Percentiles rank a stretch among this genome's conserved stretches.
Conservation (phyloP, 352 stramenopile genomes). For the Globisporangium paroecandrum region DNA sequence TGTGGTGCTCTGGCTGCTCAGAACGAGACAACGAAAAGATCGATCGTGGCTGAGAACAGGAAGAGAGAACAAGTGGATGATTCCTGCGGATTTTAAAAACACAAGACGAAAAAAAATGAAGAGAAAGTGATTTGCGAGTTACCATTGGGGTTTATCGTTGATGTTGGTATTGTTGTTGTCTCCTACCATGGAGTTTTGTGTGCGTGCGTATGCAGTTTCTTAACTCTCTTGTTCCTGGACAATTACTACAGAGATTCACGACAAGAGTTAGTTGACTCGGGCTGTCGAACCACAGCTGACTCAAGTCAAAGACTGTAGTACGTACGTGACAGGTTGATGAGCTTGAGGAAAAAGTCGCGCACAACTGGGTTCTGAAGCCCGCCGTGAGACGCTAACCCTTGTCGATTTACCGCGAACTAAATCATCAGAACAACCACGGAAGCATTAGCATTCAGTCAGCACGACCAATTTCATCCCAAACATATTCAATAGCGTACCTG, state of each 20-base stretch:
- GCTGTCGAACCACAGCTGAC: neutral
- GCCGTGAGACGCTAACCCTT: constrained; percentile 32
- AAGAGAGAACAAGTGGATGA: constrained; percentile 2
- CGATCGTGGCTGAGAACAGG: constrained; percentile 5
- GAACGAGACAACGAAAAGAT: constrained; percentile 2
- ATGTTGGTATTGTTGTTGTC: constrained; percentile 2
- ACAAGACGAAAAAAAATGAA: constrained; percentile 31
- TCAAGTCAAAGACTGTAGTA: neutral
- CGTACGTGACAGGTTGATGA: constrained; percentile 60
- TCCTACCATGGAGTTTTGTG: neutral
- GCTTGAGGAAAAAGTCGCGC: constrained; percentile 57
- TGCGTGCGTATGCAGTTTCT: neutral
- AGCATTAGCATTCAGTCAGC: neutral
- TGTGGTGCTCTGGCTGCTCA: neutral
- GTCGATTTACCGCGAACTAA: constrained; percentile 56
- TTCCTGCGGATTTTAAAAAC: constrained; percentile 14
- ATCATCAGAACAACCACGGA: constrained; percentile 4
- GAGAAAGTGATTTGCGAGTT: constrained; percentile 24
- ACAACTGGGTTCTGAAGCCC: constrained; percentile 35
- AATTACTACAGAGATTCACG: constrained; percentile 2
- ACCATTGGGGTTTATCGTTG: neutral
- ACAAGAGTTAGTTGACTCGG: neutral
- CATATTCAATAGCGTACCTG: constrained; percentile 32
- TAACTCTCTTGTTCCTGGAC: constrained; percentile 18
- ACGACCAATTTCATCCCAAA: neutral